Evolutionary conservation across 306 rosid genomes (phyloP).

Genomic region (Cicer bijugum): DNA sequence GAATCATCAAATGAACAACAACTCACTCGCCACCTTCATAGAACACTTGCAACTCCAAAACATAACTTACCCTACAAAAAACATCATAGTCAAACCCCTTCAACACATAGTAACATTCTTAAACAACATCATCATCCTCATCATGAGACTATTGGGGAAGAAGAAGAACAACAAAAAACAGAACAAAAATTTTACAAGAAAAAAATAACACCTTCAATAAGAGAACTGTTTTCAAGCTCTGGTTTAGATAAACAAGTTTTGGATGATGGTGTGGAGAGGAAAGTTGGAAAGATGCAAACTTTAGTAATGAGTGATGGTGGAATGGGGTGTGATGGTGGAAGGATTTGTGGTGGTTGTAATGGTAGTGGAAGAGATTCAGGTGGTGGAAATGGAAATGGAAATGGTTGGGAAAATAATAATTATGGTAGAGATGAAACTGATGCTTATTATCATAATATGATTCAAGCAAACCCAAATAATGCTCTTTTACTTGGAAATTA

Average conservation of each 20-base stretch:
- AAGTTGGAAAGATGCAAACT: constrained; percentile 50
- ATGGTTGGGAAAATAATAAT: constrained; percentile 52
- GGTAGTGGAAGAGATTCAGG: constrained; percentile 42
- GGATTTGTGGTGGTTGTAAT: constrained; percentile 43
- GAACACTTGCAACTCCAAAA: constrained; percentile 45
- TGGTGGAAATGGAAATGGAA: constrained; percentile 45
- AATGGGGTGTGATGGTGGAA: constrained; percentile 63
- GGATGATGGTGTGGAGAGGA: constrained; percentile 33
- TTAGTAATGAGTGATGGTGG: constrained; percentile 65
- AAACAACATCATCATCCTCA: constrained; percentile 1
- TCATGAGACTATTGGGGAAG: constrained; percentile 7
- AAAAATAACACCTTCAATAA: constrained; percentile 37
- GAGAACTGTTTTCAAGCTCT: constrained; percentile 56
- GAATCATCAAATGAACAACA: constrained; percentile 52
- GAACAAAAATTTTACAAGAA: constrained; percentile 4
- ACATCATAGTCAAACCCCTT: background rate
- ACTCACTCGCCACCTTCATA: constrained; percentile 42
- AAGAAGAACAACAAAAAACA: constrained; percentile 14
- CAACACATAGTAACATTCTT: constrained; percentile 6
- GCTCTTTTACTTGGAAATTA: constrained; percentile 85
- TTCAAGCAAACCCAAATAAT: constrained; percentile 76
- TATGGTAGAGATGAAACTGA: constrained; percentile 61
- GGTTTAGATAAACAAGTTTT: constrained; percentile 49
- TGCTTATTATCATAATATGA: constrained; percentile 75
- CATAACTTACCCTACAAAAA: background rate